Base-by-base conservation (phyloP, 768 basidiomycete species). In the Omphalotus guepiniiformis region DNA sequence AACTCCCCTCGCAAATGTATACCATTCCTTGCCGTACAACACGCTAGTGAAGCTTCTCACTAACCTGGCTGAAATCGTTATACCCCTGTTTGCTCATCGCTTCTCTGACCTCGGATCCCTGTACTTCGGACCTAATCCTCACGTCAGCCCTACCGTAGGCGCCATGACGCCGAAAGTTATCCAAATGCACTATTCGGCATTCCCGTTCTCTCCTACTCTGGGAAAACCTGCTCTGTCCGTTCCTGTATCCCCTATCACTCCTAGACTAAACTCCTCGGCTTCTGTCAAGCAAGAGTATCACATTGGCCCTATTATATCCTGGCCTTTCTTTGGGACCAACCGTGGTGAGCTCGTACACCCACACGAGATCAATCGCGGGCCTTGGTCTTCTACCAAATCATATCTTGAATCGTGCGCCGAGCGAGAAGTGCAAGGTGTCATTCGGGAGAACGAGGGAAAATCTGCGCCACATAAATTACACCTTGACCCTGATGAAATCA, bases 261-360 rank as follows among this genome's bases (percentile, higher is more conserved):
- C 48, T n/a, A 56, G n/a, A 61, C 65, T 1, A 56, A 66, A 30
- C 60, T 43, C 40, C 52, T 21, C 35, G 53, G 41, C 38, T 40
- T 19, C 45, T 23, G 42, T 47, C 51, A 39, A 22, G 35, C 55
- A 62, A 28, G 69, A 75, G 42, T 79, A 75, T 63, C 78, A 83
- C 41, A 72, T 91, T 36, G 89, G 89, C 3, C 85, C 85, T 6
- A 92, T 93, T 57, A 79, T 92, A 41, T 90, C 88, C 3, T 93
- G 90, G 89, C 85, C 89, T 1, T 93, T 92, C 73, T 93, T 93
- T 60, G 89, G 89, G 38, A 85, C 87, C 3, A 82, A 84, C 53
- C 76, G 90, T 32, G 89, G 89, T 26, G 83, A 87, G 49, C 74
- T 88, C 19, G 54, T 63, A 2, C 84, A 85, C 54, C 82, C 82